Evolutionary conservation across 768 basidiomycete genomes (phyloP), one percentile per base, ranked within the genome.

Genomic region (Agrocybe pediades): DNA sequence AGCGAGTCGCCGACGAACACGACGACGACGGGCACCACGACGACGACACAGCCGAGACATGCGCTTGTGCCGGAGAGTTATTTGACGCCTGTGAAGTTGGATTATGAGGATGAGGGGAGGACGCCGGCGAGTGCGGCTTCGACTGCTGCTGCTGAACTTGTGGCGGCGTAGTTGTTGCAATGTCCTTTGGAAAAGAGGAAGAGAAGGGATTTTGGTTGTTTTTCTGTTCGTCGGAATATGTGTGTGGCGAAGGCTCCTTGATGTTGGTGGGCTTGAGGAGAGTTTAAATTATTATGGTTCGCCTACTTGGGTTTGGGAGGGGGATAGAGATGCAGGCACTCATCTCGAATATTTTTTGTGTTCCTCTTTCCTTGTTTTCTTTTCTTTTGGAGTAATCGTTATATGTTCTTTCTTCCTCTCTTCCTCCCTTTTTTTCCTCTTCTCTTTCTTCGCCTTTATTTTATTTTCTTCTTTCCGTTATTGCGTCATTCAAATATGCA

Each of bases 51-150:
- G 26, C 51, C 54, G 23, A 70, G 65, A 46, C 87, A 90, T 69
- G 88, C 87, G 6, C 78, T 92, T 26, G 90, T 92, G 6, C 90
- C 90, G 0, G 90, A 90, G 69, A 84, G 87, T 54, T 91, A 92
- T 71, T 63, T 92, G 59, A 87, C 88, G 65, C 67, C 74, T 15
- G 73, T 85, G 16, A 75, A 73, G 62, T 61, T 81, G 56, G 79
- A 81, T 62, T 67, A 65, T 61, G 70, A 65, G 49, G 66, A 65
- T 6, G 71, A 68, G 20, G 68, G 59, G 26, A 61, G 51, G 26
- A 47, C 16, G 33, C 41, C 40, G 9, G 45, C 30, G 9, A 47
- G 16, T 21, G 48, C 20, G 9, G 44, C 25, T n/a, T 41, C 17
- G 51, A 30, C 49, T 43, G 30, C 51, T 24, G 36, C 51, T 42